Conservation (phyloP, 805 yeast species). For the Yamadazyma laniorum region DNA sequence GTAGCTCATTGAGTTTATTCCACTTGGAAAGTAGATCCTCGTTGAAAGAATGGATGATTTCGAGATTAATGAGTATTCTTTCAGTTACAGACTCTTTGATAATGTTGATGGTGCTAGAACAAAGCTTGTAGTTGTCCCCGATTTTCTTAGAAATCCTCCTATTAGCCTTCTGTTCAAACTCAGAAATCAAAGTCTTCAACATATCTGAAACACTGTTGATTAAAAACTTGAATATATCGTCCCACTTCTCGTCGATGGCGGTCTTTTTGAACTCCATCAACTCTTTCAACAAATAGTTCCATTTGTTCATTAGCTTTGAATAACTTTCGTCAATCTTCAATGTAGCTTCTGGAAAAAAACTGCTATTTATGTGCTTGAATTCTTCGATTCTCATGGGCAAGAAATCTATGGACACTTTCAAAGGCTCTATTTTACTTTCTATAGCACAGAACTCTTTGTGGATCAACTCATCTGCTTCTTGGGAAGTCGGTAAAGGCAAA, state of each 20-base stretch:
- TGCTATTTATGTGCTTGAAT: conserved; percentile 28
- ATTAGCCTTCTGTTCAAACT: conserved; percentile 9
- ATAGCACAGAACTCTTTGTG: conserved; percentile 43
- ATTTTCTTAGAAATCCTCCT: conserved; percentile 25
- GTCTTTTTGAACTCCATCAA: conserved; percentile 42
- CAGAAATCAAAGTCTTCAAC: conserved; percentile 8
- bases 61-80: conserved; percentile 34
- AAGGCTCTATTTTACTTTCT: conserved; percentile 45
- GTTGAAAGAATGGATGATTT: conserved; percentile 21
- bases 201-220: conserved; percentile 36
- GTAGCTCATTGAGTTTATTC: conserved; percentile 19
- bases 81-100: conserved; percentile 36
- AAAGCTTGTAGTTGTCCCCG: conserved; percentile 32
- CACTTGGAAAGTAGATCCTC: conserved; percentile 26
- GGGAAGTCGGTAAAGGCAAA: conserved; percentile 30
- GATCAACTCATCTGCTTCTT: conserved; percentile 28
- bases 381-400: conserved; percentile 50
- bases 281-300: conserved; percentile 41
- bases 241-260: conserved; percentile 56
- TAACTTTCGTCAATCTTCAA: conserved; percentile 36
- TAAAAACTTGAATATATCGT: conserved; percentile 48
- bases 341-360: conserved; percentile 27
- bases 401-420: conserved; percentile 50
- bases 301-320: conserved; percentile 36
- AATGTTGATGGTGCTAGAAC: conserved; percentile 39